These are phyloP conservation scores for Taphrina sp. DNA, from an alignment of 1,139 yeast species.

Conservation along the genomic window DNA sequence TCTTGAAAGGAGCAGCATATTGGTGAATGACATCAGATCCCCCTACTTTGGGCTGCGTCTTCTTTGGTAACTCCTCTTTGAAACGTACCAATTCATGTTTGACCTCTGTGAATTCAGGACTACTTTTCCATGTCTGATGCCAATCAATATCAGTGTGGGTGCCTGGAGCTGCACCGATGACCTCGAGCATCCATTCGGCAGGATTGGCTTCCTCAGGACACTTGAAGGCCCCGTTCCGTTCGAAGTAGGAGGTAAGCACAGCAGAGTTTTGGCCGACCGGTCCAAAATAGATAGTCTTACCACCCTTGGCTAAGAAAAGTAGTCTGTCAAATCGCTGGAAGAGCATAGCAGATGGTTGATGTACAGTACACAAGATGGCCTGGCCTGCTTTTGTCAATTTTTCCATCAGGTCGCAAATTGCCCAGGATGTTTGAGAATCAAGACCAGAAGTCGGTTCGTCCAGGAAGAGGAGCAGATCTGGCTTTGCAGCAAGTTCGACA, in stretches of 20 bases:
- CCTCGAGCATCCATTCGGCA: slow-evolving; percentile 80
- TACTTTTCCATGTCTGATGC: slow-evolving; percentile 63
- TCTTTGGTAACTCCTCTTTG: too few relatives aligned
- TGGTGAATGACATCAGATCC: background rate
- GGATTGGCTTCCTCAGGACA: slow-evolving; percentile 72
- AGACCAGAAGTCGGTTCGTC: slow-evolving; percentile 94
- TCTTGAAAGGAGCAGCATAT: slow-evolving; percentile 48
- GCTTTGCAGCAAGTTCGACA: slow-evolving; percentile 85
- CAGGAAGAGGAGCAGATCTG: slow-evolving; percentile 71
- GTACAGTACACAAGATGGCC: slow-evolving; percentile 78
- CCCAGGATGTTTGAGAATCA: slow-evolving; percentile 91
- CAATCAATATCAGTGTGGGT: slow-evolving; percentile 64
- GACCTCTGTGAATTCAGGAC: slow-evolving; percentile 53
- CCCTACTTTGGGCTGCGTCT: slow-evolving; percentile 41
- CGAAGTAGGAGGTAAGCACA: slow-evolving; percentile 65
- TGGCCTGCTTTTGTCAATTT: slow-evolving; percentile 75
- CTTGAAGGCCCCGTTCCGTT: slow-evolving; percentile 60
- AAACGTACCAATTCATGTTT: slow-evolving; percentile 41
- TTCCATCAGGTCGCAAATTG: slow-evolving; percentile 72
- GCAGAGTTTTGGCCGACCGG: slow-evolving; percentile 66
- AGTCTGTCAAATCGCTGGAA: slow-evolving; percentile 76
- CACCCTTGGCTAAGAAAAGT: slow-evolving; percentile 69
- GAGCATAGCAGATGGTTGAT: slow-evolving; percentile 76
- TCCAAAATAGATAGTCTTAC: slow-evolving; percentile 77
- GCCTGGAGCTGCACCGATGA: slow-evolving; percentile 80